phyloP scores from a whole-genome alignment of 345 rosid genomes.

The Melaleuca alternifolia region DNA sequence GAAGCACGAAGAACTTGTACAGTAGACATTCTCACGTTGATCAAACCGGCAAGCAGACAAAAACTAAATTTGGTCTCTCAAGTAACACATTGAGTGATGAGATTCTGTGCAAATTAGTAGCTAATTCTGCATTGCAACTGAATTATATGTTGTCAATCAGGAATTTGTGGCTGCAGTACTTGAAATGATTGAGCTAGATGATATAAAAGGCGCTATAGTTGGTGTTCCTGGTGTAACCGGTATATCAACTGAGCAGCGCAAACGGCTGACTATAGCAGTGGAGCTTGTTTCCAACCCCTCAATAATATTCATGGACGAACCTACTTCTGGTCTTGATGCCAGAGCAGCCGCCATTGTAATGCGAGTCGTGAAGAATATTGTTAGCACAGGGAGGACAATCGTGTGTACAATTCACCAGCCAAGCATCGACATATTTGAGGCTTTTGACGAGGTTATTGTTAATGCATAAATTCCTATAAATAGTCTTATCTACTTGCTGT shows the following conservation, averaged over 20 bases:
- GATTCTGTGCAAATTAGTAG: not conserved
- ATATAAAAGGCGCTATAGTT: slow-evolving; percentile 34
- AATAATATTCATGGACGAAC: slow-evolving; percentile 56
- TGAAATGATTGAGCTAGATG: slow-evolving; percentile 40
- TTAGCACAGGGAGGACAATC: slow-evolving; percentile 29
- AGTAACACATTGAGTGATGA: not conserved
- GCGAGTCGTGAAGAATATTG: slow-evolving; percentile 47
- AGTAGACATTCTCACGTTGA: not conserved
- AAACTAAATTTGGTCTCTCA: not conserved
- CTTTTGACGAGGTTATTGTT: slow-evolving; percentile 37
- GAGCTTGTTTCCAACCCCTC: slow-evolving; percentile 56
- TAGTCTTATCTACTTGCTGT: not conserved
- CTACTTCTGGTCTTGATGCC: slow-evolving; percentile 52
- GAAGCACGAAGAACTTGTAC: not conserved
- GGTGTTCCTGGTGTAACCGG: slow-evolving; percentile 35
- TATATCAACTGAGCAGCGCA: slow-evolving; percentile 41
- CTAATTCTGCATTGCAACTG: not conserved
- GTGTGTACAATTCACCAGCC: slow-evolving; percentile 60
- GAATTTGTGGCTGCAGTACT: slow-evolving; percentile 41
- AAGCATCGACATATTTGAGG: slow-evolving; percentile 48
- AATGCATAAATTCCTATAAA: not conserved
- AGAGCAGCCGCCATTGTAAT: slow-evolving; percentile 58
- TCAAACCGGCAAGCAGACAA: not conserved
- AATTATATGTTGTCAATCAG: slow-evolving; percentile 3
- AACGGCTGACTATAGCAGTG: slow-evolving; percentile 46